Conservation (phyloP, 2,329 filamentous ascomycete genomes). For the Verticillium zaregamsianum region DNA sequence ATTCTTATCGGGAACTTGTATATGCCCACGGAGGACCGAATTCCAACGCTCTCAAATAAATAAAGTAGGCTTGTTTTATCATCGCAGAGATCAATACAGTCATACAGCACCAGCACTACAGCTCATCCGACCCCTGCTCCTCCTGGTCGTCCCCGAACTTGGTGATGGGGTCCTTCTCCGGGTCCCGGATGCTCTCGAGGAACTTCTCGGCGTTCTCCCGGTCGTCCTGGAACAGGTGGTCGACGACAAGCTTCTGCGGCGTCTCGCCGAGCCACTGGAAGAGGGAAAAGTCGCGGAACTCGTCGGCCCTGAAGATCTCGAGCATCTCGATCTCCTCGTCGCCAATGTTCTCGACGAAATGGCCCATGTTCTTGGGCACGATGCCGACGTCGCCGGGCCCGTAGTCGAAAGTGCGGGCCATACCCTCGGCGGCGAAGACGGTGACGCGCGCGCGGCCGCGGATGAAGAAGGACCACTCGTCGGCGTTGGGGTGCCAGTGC, state of each 20-base stretch:
- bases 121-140: slow-evolving; percentile 1
- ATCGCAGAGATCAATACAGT: too few species aligned
- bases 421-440: slow-evolving; percentile 66
- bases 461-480: slow-evolving; percentile 81
- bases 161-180: slow-evolving; percentile 54
- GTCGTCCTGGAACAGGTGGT: slow-evolving; percentile 62
- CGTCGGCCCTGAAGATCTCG: slow-evolving; percentile 68
- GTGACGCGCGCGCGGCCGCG: slow-evolving; percentile 67
- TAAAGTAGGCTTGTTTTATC: too few species aligned
- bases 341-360: slow-evolving; percentile 80
- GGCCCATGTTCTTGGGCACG: slow-evolving; percentile 72
- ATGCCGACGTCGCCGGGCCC: slow-evolving; percentile 71
- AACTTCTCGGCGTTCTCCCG: slow-evolving; percentile 59
- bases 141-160: slow-evolving; percentile 12
- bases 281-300: slow-evolving; percentile 68
- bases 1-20: too few species aligned
- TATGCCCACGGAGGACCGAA: too few species aligned
- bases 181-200: slow-evolving; percentile 55
- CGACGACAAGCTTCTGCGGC: slow-evolving; percentile 59
- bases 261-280: slow-evolving; percentile 76
- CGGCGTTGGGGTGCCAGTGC: slow-evolving; percentile 77
- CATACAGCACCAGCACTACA: slow-evolving; percentile 1
- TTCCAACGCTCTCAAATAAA: too few species aligned
- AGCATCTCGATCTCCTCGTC: slow-evolving; percentile 71
- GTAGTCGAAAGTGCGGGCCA: slow-evolving; percentile 73